Percentiles rank a stretch among this genome's conserved stretches.
Conservation (phyloP, 2,329 filamentous ascomycete genomes). For the Exophiala mesophila region DNA sequence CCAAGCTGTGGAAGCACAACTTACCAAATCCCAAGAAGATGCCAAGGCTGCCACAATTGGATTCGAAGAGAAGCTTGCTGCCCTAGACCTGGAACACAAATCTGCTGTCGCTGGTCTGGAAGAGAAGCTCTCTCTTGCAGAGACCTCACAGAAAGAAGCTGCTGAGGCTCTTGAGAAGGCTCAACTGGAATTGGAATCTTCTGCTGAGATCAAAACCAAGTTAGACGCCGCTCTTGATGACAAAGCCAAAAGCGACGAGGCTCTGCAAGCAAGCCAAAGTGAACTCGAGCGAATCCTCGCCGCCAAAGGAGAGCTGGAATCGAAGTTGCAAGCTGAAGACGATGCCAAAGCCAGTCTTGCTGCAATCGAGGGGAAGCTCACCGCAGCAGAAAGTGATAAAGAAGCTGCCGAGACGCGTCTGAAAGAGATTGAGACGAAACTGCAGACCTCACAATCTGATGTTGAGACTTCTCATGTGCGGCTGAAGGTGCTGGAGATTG, state of each 20-base stretch:
- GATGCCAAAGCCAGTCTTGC: slow-evolving; percentile 4
- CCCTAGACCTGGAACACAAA: neutral
- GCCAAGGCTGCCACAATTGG: neutral
- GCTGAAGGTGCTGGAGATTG: slow-evolving; percentile 11
- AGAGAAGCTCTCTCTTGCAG: slow-evolving; percentile 7
- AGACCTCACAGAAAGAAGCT: slow-evolving; percentile 5
- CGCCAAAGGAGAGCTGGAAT: slow-evolving; percentile 4
- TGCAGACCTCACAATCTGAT: slow-evolving; percentile 9
- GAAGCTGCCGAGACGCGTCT: slow-evolving; percentile 5
- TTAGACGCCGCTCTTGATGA: slow-evolving; percentile 1
- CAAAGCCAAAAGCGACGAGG: slow-evolving; percentile 9
- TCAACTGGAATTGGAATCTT: slow-evolving; percentile 1
- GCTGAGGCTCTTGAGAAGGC: slow-evolving; percentile 4
- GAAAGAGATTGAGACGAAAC: slow-evolving; percentile 11
- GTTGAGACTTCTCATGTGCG: slow-evolving; percentile 2
- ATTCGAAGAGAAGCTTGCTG: slow-evolving; percentile 6
- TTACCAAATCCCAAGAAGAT: neutral
- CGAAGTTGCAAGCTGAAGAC: slow-evolving; percentile 2
- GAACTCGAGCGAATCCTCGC: slow-evolving; percentile 1
- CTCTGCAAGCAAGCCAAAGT: slow-evolving; percentile 6
- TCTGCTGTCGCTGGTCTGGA: slow-evolving; percentile 1
- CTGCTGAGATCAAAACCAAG: slow-evolving; percentile 1
- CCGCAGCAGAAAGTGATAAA: slow-evolving; percentile 9
- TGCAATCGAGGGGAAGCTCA: slow-evolving; percentile 9
- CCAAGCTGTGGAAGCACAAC: neutral